phyloP scores from a whole-genome alignment of 2,329 filamentous ascomycete species.

The Ophiostoma ips region DNA sequence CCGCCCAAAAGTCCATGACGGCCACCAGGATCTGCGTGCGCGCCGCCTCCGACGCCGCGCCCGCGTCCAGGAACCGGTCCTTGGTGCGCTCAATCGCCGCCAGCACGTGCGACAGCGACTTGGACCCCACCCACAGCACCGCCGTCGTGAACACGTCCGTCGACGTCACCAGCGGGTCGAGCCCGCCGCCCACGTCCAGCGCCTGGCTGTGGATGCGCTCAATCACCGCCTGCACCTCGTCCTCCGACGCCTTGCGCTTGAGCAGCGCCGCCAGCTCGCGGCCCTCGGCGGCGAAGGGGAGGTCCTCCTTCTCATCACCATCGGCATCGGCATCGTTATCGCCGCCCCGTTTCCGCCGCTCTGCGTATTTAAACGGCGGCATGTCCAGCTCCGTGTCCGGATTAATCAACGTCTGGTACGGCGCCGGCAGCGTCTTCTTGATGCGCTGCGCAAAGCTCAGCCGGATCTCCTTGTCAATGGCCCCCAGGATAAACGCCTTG shows the following conservation, averaged over 20 bases:
- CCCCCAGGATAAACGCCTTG: constrained; percentile 85
- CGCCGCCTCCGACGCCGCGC: constrained; percentile 58
- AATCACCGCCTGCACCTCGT: constrained; percentile 73
- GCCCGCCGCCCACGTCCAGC: constrained; percentile 38
- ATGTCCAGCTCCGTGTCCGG: constrained; percentile 86
- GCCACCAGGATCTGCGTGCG: constrained; percentile 79
- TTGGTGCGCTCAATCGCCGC: constrained; percentile 94
- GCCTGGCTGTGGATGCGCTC: constrained; percentile 71
- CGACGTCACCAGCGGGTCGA: constrained; percentile 72
- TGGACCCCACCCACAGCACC: constrained; percentile 85
- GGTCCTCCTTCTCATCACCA: neutral
- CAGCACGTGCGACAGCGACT: constrained; percentile 89
- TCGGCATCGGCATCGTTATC: neutral
- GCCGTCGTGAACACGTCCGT: constrained; percentile 90
- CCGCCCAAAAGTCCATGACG: constrained; percentile 84
- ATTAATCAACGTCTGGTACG: constrained; percentile 71
- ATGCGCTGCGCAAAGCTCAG: constrained; percentile 94
- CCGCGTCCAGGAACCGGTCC: constrained; percentile 69
- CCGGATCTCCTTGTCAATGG: constrained; percentile 91
- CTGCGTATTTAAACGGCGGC: constrained; percentile 76
- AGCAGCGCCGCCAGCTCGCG: constrained; percentile 67
- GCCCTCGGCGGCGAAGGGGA: constrained; percentile 61
- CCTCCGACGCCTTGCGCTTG: constrained; percentile 69
- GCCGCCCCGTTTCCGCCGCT: neutral
- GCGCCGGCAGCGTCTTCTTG: constrained; percentile 76